Percentiles rank a stretch among this genome's conserved stretches.
Evolutionary conservation across 805 yeast genomes (phyloP).

Genomic region (Candida oleophila): DNA sequence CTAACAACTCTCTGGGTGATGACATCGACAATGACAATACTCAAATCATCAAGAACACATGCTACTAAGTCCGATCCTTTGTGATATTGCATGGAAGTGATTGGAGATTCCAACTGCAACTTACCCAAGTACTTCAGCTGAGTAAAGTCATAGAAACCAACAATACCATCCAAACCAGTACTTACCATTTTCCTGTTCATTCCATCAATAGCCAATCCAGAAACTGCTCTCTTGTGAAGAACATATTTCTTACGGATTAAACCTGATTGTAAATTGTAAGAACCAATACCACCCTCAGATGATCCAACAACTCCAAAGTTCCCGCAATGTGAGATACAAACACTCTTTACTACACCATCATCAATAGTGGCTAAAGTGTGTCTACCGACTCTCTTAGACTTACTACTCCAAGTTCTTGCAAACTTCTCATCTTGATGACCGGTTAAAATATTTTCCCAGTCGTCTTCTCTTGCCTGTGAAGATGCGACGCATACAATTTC

Average conservation of each 20-base stretch:
- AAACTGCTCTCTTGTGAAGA: slow-evolving; percentile 74
- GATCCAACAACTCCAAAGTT: slow-evolving; percentile 94
- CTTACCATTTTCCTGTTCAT: slow-evolving; percentile 88
- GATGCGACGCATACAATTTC: slow-evolving; percentile 71
- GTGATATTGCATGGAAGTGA: slow-evolving; percentile 76
- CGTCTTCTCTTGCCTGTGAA: slow-evolving; percentile 73
- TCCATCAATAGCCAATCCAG: slow-evolving; percentile 87
- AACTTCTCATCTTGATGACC: slow-evolving; percentile 79
- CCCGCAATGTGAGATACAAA: slow-evolving; percentile 87
- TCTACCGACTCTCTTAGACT: slow-evolving; percentile 75
- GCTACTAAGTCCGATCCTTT: slow-evolving; percentile 83
- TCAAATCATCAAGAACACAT: slow-evolving; percentile 79
- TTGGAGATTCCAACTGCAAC: slow-evolving; percentile 69
- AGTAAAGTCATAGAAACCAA: slow-evolving; percentile 84
- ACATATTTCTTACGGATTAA: slow-evolving; percentile 64
- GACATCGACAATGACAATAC: slow-evolving; percentile 79
- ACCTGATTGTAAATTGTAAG: slow-evolving; percentile 93
- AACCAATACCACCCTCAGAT: slow-evolving; percentile 77
- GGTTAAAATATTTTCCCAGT: slow-evolving; percentile 92
- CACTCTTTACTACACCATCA: slow-evolving; percentile 69
- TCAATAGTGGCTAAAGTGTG: slow-evolving; percentile 73
- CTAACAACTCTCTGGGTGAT: slow-evolving; percentile 81
- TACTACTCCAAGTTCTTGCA: slow-evolving; percentile 91
- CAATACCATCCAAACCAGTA: slow-evolving; percentile 82
- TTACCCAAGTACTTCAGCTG: slow-evolving; percentile 66